Evolutionary conservation across 2,329 filamentous ascomycete genomes (phyloP), one percentile per base, ranked within the genome.

Genomic region (Aspergillus ibericus): DNA sequence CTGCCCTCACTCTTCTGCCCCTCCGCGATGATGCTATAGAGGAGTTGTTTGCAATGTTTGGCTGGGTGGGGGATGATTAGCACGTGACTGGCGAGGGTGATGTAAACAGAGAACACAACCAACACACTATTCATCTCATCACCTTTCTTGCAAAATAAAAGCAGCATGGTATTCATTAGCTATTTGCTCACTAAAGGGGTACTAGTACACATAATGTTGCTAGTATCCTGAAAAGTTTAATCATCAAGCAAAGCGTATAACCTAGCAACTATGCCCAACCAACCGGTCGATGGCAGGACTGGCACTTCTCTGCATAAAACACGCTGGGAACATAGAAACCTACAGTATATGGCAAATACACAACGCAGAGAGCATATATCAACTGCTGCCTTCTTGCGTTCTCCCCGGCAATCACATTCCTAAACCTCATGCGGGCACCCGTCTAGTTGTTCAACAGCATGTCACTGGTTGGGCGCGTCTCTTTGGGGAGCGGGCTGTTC

Each of bases 31-130:
- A 62, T 60, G 62, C 59, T 63, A 60, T 60, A 59, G 60, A 51
- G 29, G 40, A 53, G 35, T 5, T 18, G 51, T 68, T 68, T 68
- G 66, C 66, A 65, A 9, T 66, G 66, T 68, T 68, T 68, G 66
- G 44, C 59, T 47, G 5, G 27, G 35, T 53, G 58, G 60, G 42
- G 13, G 5, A n/a, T 13, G 5, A 7, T 15, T n/a, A 20, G 10
- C 59, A 59, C 58, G 59, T 64, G 59, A 57, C 22, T 2, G 4
- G 13, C 10, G 0, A 22, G 9, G 16, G 18, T 13, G 15, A 29
- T 48, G 15, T 16, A 8, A n/a, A 25, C 42, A 29, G 29, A 4
- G 22, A 25, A 25, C 3, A 25, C 22, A 25, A 25, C 44, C 22
- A 8, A 47, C 22, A 16, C 10, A 16, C 10, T 10, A 42, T 13